A percentile compares a stretch with the other conserved stretches of the same genome.
Conservation (phyloP, 805 yeast genomes). For the Metschnikowia sp. region DNA sequence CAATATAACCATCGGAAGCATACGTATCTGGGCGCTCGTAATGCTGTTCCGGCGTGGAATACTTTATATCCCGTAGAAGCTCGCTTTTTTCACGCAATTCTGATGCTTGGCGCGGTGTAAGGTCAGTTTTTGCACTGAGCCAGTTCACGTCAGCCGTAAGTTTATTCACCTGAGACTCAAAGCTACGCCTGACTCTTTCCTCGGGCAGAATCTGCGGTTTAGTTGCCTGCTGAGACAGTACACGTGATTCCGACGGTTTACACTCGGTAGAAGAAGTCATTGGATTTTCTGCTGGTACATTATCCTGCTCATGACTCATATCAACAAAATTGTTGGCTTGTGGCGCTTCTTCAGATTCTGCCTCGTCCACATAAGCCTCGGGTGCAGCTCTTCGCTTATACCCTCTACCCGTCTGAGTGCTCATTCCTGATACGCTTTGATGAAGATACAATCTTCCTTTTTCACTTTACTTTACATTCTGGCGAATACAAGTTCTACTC, state of each 20-base stretch:
- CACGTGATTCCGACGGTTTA: too few species aligned
- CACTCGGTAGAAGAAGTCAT: too few species aligned
- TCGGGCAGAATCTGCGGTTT: too few species aligned
- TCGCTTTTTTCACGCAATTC: slow-evolving; percentile 11
- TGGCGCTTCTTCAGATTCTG: neutral
- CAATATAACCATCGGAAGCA: slow-evolving; percentile 49
- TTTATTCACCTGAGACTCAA: slow-evolving; percentile 6
- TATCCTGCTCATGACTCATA: neutral
- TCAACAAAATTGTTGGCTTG: neutral
- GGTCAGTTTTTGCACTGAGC: slow-evolving; percentile 1
- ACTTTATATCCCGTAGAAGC: slow-evolving; percentile 5
- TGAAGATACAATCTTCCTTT: too few species aligned
- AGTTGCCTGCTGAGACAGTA: too few species aligned
- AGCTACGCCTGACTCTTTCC: slow-evolving; percentile 1
- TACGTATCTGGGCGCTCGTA: slow-evolving; percentile 52
- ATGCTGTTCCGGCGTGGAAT: neutral
- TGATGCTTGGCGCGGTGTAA: slow-evolving; percentile 14
- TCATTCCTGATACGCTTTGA: too few species aligned
- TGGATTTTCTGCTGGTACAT: neutral
- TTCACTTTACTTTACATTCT: too few species aligned
- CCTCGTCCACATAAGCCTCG: slow-evolving; percentile 5
- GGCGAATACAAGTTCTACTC: too few species aligned
- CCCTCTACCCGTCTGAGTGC: neutral
- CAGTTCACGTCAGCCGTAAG: neutral
- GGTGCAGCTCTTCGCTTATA: slow-evolving; percentile 3